These are phyloP conservation scores for Thielaviopsis populi DNA, from an alignment of 2,329 filamentous ascomycete species.

Conservation along the genomic window DNA sequence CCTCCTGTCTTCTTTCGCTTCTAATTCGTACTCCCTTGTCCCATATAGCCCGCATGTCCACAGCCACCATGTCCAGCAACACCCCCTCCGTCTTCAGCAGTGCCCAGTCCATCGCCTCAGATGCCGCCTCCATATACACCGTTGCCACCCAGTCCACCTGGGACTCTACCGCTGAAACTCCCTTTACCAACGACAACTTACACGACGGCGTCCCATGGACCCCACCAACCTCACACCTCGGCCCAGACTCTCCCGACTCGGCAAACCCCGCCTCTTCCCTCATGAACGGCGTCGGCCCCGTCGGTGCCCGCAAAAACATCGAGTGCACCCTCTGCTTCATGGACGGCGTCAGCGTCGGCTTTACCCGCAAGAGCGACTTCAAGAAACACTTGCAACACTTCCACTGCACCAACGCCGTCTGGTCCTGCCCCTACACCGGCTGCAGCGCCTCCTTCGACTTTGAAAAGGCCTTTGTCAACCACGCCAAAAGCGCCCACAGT, in stretches of 20 bases:
- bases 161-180: conserved; percentile 13
- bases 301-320: conserved; percentile 18
- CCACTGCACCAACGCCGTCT: conserved; percentile 29
- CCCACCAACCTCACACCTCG: conserved; percentile 6
- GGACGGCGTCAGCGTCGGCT: conserved; percentile 32
- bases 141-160: conserved; percentile 16
- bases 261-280: conserved; percentile 18
- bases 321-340: conserved; percentile 33
- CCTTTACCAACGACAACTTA: conserved; percentile 11
- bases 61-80: conserved; percentile 28
- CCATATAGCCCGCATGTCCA: conserved; percentile 27
- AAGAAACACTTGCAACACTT: conserved; percentile 36
- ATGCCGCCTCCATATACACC: conserved; percentile 18
- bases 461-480: conserved; percentile 31
- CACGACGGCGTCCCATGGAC: conserved; percentile 16
- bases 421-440: conserved; percentile 30
- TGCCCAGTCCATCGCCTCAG: conserved; percentile 29
- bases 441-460: conserved; percentile 32
- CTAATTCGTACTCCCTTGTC: not conserved
- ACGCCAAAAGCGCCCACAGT: conserved; percentile 30
- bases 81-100: conserved; percentile 28
- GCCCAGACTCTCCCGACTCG: conserved; percentile 15
- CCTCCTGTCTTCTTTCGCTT: not conserved
- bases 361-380: conserved; percentile 33
- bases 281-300: conserved; percentile 6